phyloP scores from a whole-genome alignment of 139 green algal species.

The Chlamydomonas sphaeroides region DNA sequence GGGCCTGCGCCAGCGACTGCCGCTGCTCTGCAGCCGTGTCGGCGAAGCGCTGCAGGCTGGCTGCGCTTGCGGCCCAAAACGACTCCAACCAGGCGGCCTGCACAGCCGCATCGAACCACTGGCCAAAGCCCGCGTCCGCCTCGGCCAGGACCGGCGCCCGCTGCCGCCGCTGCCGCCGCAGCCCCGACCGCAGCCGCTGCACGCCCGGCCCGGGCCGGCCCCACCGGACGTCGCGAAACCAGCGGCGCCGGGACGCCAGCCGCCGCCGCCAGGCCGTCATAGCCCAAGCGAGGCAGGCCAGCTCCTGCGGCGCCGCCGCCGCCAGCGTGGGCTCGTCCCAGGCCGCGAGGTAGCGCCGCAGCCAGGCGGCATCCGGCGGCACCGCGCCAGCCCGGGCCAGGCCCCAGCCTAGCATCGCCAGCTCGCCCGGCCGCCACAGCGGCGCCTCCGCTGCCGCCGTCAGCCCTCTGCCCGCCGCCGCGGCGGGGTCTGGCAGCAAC shows the following conservation, averaged over 20 bases:
- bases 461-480: background rate
- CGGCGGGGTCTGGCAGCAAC: background rate
- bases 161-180: background rate
- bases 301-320: background rate
- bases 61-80: constrained; percentile 7
- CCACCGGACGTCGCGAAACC: background rate
- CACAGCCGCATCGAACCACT: background rate
- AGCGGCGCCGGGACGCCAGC: background rate
- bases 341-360: background rate
- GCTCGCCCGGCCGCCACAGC: constrained; percentile 21
- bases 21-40: background rate
- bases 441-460: too few relatives aligned
- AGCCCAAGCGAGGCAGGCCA: constrained; percentile 14
- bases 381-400: constrained; percentile 3
- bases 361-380: constrained; percentile 2
- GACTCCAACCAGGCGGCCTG: background rate
- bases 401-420: constrained; percentile 29
- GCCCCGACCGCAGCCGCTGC: too few relatives aligned
- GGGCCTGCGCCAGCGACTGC: background rate
- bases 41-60: background rate
- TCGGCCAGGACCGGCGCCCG: background rate
- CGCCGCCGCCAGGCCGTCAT: constrained; percentile 17
- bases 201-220: too few relatives aligned
- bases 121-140: too few relatives aligned
- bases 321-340: constrained; percentile 8